A percentile compares a stretch with the other conserved stretches of the same genome.
These are phyloP conservation scores for Globisporangium acanthophoron DNA, from an alignment of 352 stramenopile species.

Conservation along the genomic window DNA sequence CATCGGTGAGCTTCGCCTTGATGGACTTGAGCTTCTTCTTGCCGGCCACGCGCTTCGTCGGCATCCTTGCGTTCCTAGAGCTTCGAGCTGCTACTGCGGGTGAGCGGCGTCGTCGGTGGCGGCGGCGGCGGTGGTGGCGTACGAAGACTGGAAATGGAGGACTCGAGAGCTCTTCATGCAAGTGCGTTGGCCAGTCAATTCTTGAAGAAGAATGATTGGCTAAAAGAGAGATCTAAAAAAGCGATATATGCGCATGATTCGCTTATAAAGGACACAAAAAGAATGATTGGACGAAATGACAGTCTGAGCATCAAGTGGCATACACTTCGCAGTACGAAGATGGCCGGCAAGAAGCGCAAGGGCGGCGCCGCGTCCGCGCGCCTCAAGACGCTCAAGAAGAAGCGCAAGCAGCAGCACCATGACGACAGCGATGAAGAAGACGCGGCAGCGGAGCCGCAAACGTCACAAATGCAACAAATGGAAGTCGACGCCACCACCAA, in stretches of 20 bases:
- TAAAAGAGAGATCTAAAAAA: too few relatives aligned
- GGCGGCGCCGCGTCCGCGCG: slow-evolving; percentile 23
- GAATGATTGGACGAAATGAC: slow-evolving; percentile 16
- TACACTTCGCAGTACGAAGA: neutral
- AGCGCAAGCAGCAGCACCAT: slow-evolving; percentile 24
- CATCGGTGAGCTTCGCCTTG: slow-evolving; percentile 84
- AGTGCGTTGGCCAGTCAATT: slow-evolving; percentile 29
- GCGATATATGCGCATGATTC: slow-evolving; percentile 10
- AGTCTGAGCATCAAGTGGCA: too few relatives aligned
- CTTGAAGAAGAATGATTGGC: neutral
- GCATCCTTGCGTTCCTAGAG: slow-evolving; percentile 30
- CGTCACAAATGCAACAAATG: neutral
- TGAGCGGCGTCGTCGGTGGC: neutral
- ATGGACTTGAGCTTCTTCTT: slow-evolving; percentile 91
- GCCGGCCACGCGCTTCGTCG: slow-evolving; percentile 83
- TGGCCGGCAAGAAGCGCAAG: slow-evolving; percentile 69
- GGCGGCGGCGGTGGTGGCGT: neutral
- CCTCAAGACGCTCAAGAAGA: slow-evolving; percentile 47
- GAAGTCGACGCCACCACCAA: slow-evolving; percentile 6
- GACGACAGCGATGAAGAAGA: slow-evolving; percentile 5
- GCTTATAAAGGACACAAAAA: slow-evolving; percentile 9
- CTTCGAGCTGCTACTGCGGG: neutral
- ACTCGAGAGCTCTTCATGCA: too few relatives aligned
- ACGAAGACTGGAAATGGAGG: neutral
- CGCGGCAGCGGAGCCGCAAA: neutral